phyloP scores from a whole-genome alignment of 176 grass and related monocot species.

The Bolboschoenus planiculmis region DNA sequence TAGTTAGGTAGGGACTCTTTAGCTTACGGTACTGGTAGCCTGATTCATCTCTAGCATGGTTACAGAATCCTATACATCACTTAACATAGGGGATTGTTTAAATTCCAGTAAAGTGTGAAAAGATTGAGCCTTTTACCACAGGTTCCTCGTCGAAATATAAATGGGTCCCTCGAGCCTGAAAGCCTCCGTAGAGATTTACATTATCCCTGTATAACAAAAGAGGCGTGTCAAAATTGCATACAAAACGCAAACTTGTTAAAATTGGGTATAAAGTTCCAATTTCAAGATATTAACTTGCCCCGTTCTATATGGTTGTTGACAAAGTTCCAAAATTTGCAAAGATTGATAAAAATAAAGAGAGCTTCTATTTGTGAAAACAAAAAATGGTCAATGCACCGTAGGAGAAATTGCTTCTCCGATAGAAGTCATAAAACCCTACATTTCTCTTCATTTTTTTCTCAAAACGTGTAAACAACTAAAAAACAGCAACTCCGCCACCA shows the following conservation, averaged over 20 bases:
- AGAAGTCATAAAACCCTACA: slow-evolving; percentile 3
- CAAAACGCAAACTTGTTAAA: neutral
- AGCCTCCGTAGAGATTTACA: slow-evolving; percentile 17
- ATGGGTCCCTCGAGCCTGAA: neutral
- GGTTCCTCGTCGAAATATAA: neutral
- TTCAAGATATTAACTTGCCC: neutral
- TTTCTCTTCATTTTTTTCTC: neutral
- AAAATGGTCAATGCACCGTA: neutral
- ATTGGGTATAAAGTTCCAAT: neutral
- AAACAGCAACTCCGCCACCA: neutral
- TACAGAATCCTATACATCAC: neutral
- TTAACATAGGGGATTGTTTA: neutral
- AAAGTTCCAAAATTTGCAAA: slow-evolving; percentile 1
- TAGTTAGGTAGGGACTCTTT: too few relatives aligned
- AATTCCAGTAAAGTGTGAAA: neutral
- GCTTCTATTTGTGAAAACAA: neutral
- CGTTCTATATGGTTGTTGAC: neutral
- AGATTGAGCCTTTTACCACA: slow-evolving; percentile 11
- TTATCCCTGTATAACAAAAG: slow-evolving; percentile 59
- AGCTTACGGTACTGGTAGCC: neutral
- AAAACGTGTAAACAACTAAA: neutral
- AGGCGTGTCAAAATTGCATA: neutral
- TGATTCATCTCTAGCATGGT: neutral
- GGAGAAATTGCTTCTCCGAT: neutral
- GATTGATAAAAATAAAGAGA: neutral